These are phyloP conservation scores for Lachnellula willkommii DNA, from an alignment of 2,329 filamentous ascomycete genomes.

Conservation along the genomic window DNA sequence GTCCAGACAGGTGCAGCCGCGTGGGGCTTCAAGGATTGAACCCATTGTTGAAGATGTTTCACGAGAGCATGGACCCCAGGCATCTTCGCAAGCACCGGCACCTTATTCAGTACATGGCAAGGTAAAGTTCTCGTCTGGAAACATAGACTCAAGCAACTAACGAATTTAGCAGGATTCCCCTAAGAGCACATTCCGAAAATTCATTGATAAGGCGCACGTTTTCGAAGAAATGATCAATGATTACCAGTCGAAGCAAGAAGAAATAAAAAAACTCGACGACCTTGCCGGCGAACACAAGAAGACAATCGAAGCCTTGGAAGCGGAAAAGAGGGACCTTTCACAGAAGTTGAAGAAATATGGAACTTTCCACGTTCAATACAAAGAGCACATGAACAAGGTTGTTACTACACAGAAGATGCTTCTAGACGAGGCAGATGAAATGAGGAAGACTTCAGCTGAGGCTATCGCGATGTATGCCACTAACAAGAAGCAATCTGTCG, in stretches of 20 bases:
- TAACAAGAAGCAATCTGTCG: background rate
- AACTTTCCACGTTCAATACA: constrained; percentile 25
- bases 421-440: constrained; percentile 11
- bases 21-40: background rate
- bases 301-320: constrained; percentile 11
- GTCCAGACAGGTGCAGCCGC: background rate
- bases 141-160: background rate
- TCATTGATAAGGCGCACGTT: background rate
- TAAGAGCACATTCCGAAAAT: background rate
- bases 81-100: background rate
- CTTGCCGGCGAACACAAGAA: constrained; percentile 2
- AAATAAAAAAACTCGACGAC: constrained; percentile 10
- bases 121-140: background rate
- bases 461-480: background rate
- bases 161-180: background rate
- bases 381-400: constrained; percentile 32
- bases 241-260: background rate
- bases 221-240: background rate
- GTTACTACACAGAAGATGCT: constrained; percentile 22
- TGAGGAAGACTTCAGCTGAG: background rate
- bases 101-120: background rate
- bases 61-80: background rate
- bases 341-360: constrained; percentile 23
- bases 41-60: background rate
- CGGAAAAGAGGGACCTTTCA: constrained; percentile 16